Evolutionary conservation across 164 flowering plant species (phyloP).

Genomic region (Magnolia kwangsiensis): DNA sequence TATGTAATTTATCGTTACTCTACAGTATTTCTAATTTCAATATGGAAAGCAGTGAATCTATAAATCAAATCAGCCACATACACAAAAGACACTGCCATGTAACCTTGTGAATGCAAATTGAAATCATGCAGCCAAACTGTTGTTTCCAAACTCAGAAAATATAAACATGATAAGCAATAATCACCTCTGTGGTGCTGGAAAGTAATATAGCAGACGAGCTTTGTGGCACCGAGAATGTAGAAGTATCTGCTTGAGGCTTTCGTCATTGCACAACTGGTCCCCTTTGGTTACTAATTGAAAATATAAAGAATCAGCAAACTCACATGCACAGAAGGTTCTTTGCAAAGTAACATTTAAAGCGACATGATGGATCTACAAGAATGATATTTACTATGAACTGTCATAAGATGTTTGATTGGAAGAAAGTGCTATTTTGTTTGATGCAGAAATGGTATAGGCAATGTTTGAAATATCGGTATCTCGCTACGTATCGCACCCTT

Average conservation of each 20-base stretch:
- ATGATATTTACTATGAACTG: neutral
- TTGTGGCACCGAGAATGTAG: slow-evolving; percentile 83
- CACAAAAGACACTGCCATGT: no score
- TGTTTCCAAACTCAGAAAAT: neutral
- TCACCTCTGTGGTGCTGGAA: slow-evolving; percentile 69
- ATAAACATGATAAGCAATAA: neutral
- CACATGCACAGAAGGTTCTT: neutral
- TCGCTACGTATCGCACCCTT: no score
- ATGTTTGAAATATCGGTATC: no score
- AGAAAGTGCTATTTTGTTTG: neutral
- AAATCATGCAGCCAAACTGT: neutral
- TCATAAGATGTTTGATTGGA: neutral
- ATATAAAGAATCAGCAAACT: slow-evolving; percentile 7
- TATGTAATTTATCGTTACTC: no score
- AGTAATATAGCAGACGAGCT: slow-evolving; percentile 91
- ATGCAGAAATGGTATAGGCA: neutral
- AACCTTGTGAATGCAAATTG: neutral
- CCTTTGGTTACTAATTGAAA: slow-evolving; percentile 44
- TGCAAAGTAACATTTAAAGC: neutral
- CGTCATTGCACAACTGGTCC: slow-evolving; percentile 30
- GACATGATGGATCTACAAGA: neutral
- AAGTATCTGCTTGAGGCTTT: slow-evolving; percentile 69
- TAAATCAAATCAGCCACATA: neutral
- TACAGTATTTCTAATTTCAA: neutral
- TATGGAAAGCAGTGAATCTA: neutral